These are phyloP conservation scores for Acanthamoeba polyphaga DNA, from an alignment of 208 protist genomes.

Conservation along the genomic window DNA sequence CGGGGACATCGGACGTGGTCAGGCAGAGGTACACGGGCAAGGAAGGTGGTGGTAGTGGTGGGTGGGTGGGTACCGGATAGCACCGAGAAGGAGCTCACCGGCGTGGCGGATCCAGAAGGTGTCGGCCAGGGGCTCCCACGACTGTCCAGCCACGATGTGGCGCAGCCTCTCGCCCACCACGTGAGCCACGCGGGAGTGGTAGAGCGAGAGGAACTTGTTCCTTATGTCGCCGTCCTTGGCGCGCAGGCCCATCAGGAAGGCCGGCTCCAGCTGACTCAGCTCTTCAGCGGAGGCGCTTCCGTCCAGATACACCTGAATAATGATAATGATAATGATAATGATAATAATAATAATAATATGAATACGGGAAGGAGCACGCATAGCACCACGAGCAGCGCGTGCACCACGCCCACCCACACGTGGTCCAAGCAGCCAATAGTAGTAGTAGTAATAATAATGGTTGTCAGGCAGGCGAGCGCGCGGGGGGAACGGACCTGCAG, in stretches of 20 bases:
- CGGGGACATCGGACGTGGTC: too few species aligned
- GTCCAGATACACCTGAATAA: background rate
- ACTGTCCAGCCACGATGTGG: slow-evolving; percentile 43
- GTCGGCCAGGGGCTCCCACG: slow-evolving; percentile 45
- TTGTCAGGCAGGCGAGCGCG: background rate
- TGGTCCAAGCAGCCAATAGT: too few species aligned
- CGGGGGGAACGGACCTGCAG: background rate
- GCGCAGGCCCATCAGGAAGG: slow-evolving; percentile 27
- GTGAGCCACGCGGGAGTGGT: slow-evolving; percentile 12
- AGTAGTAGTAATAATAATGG: too few species aligned
- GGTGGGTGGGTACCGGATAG: background rate
- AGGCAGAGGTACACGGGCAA: too few species aligned
- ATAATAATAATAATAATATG: too few species aligned
- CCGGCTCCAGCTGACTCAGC: slow-evolving; percentile 16
- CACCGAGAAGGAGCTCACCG: background rate
- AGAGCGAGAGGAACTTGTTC: slow-evolving; percentile 18
- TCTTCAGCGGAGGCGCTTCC: background rate
- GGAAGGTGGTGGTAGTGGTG: too few species aligned
- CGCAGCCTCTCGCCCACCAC: background rate
- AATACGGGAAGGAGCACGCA: too few species aligned
- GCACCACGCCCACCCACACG: too few species aligned
- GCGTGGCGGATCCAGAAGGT: slow-evolving; percentile 34
- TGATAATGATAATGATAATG: too few species aligned
- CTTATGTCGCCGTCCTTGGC: slow-evolving; percentile 21
- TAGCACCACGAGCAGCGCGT: too few species aligned